Base-by-base conservation (phyloP, 2,329 filamentous ascomycete species). In the Tolypocladium tropicale region DNA sequence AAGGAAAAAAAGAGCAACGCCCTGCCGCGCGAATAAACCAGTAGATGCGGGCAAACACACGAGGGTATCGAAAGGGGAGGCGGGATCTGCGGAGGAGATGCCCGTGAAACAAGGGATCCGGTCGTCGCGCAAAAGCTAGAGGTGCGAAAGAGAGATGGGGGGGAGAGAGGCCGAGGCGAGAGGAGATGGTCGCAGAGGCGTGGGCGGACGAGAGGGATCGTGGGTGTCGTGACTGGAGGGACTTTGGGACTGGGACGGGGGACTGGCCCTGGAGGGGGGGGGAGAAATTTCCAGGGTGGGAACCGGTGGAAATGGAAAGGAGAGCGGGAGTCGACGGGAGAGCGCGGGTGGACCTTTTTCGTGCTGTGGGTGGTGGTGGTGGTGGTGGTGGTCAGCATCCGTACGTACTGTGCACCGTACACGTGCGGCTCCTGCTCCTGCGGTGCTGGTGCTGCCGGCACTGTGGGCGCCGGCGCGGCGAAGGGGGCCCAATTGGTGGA, bases 271-370 rank as follows among this genome's bases (percentile, higher is more conserved):
- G 16, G 18, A 23, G 4, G 23, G 43, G 43, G 41, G 53, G 55
- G 49, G 54, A 54, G 60, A 60, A 61, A 61, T 61, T 62, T 62
- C 60, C 57, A 57, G 57, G 41, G 58, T 58, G 55, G 53, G 56
- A 56, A 56, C 57, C 52, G 46, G 46, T 49, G 55, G 60, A 60
- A 61, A 61, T 48, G 59, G 59, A 55, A 57, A 60, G 51, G 7
- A 46, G 57, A 21, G 48, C 56, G 56, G 54, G 52, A 56, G 56
- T 56, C 55, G 54, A 60, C 57, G 52, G 58, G 56, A 60, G 50
- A 52, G 50, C 0, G 50, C 43, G 43, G 43, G 43, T 48, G 43
- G 43, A 48, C 43, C 43, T 18, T 28, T 28, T 12, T 6, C 11
- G n/a, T n/a, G n/a, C n/a, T n/a, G n/a, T n/a, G n/a, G n/a, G n/a